Evolutionary conservation across 1,139 yeast genomes (phyloP).

Genomic region (Pichia sp.): DNA sequence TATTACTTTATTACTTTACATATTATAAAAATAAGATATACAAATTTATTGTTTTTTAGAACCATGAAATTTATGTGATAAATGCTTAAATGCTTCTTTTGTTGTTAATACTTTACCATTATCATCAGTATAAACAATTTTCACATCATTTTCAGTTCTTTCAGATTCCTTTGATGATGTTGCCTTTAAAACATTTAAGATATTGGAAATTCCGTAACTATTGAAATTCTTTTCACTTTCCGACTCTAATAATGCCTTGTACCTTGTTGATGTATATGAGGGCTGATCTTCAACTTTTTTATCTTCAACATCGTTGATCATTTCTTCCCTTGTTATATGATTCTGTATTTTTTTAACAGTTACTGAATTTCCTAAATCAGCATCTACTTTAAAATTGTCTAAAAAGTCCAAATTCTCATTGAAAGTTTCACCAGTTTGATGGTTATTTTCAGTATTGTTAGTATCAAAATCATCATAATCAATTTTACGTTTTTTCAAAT

Average conservation of each 20-base stretch:
- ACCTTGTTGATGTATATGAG: slow-evolving; percentile 22
- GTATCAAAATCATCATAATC: slow-evolving; percentile 25
- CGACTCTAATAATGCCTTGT: slow-evolving; percentile 28
- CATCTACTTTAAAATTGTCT: slow-evolving; percentile 27
- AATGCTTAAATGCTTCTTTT: slow-evolving; percentile 78
- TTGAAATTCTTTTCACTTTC: slow-evolving; percentile 30
- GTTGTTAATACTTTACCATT: slow-evolving; percentile 57
- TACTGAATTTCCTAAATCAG: too few species aligned
- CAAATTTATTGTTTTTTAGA: slow-evolving; percentile 13
- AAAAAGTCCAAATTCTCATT: slow-evolving; percentile 61
- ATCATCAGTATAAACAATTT: slow-evolving; percentile 63
- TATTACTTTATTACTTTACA: too few species aligned
- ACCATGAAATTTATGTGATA: slow-evolving; percentile 89
- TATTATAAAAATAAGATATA: too few species aligned
- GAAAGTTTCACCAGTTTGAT: slow-evolving; percentile 31
- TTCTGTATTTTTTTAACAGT: too few species aligned
- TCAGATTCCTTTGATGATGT: slow-evolving; percentile 22
- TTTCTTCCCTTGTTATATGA: too few species aligned
- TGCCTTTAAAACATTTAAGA: slow-evolving; percentile 5
- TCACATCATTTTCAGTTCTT: slow-evolving; percentile 43
- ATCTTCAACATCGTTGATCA: too few species aligned
- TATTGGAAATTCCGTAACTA: slow-evolving; percentile 14
- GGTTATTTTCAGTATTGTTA: neutral
- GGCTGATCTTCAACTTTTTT: too few species aligned
- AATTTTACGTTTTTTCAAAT: slow-evolving; percentile 26